Percentiles rank a stretch among this genome's conserved stretches.
Conservation (phyloP, 768 basidiomycete genomes). For the Tulasnella sp. region DNA sequence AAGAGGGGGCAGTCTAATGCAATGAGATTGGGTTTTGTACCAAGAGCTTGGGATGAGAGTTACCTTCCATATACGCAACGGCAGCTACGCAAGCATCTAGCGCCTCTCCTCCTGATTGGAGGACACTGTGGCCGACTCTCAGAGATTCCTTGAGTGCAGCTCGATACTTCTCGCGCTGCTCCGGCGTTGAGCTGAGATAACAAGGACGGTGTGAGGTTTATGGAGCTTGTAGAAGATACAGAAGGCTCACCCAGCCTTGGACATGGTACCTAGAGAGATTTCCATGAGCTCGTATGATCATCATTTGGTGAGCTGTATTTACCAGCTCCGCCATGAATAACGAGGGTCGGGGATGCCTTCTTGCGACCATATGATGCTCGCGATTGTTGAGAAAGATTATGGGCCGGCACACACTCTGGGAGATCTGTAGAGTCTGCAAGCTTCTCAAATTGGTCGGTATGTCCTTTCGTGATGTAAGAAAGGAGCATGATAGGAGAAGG, state of each 20-base stretch:
- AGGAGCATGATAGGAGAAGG: no score
- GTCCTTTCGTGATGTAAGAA: no score
- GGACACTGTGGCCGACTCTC: slow-evolving; percentile 48
- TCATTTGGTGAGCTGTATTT: background rate
- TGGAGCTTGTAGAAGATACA: background rate
- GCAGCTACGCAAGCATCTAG: slow-evolving; percentile 75
- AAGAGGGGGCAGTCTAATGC: slow-evolving; percentile 59
- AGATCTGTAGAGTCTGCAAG: no score
- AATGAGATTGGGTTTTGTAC: background rate
- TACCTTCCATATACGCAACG: slow-evolving; percentile 62
- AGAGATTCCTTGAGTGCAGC: slow-evolving; percentile 44
- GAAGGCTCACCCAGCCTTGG: slow-evolving; percentile 25
- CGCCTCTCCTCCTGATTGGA: slow-evolving; percentile 60
- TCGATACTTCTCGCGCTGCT: slow-evolving; percentile 48
- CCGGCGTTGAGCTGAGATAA: slow-evolving; percentile 38
- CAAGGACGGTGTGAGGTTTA: background rate
- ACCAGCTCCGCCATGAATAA: slow-evolving; percentile 70
- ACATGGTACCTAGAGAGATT: slow-evolving; percentile 38
- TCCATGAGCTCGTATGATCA: background rate
- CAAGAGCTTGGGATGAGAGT: slow-evolving; percentile 11
- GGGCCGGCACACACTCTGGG: no score
- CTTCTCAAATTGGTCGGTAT: no score
- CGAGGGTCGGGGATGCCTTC: slow-evolving; percentile 32
- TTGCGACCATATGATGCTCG: background rate
- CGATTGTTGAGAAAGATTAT: no score